Percentiles rank a stretch among this genome's conserved stretches.
Conservation (phyloP, 2,329 filamentous ascomycete genomes). For the Phyllosticta ampelicida region DNA sequence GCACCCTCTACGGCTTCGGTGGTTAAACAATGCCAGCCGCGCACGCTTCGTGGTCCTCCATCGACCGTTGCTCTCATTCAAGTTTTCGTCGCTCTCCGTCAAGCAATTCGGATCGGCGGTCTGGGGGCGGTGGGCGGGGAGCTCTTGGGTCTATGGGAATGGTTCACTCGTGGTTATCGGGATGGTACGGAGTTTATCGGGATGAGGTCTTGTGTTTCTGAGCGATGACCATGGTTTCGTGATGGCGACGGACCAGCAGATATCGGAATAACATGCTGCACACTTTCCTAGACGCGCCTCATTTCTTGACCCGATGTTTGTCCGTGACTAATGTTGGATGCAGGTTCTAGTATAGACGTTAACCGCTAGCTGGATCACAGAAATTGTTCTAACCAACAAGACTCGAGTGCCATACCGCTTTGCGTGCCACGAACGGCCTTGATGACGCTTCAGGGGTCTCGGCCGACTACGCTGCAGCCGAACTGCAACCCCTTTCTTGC, state of each 20-base stretch:
- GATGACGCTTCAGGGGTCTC: background rate
- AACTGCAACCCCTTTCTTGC: background rate
- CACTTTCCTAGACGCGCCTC: background rate
- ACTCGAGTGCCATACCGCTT: background rate
- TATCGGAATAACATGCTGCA: background rate
- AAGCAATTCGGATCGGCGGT: background rate
- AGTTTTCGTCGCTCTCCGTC: background rate
- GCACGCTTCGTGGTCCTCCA: background rate
- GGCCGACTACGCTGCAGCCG: background rate
- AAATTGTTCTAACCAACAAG: background rate
- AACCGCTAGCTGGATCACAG: background rate
- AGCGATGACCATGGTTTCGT: background rate
- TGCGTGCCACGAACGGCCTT: background rate
- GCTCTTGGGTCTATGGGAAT: background rate
- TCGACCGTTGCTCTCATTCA: background rate
- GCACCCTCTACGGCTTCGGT: constrained; percentile 79
- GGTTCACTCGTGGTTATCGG: background rate
- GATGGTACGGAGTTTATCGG: background rate
- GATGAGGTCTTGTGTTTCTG: background rate
- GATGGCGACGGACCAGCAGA: background rate
- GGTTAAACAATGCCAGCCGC: constrained; percentile 51
- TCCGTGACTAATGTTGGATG: background rate
- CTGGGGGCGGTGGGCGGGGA: background rate
- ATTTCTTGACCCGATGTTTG: background rate
- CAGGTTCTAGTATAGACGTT: no score